Base-by-base conservation (phyloP, 192 early-diverging fungal species). In the Entomortierella chlamydospora region DNA sequence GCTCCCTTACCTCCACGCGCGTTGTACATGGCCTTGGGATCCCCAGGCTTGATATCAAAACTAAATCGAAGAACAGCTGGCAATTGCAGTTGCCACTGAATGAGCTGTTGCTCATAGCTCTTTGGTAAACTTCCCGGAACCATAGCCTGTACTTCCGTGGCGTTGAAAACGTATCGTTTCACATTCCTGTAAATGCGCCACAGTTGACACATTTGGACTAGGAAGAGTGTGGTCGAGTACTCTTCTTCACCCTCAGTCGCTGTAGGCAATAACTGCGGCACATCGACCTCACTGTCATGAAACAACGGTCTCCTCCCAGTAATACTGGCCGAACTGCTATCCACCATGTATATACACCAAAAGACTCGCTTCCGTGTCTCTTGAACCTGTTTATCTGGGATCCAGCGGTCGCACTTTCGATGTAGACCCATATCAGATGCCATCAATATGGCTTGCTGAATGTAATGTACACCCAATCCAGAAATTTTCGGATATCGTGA, bases 401-500 rank as follows among this genome's bases (percentile, higher is more conserved):
- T 78, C 74, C 74, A 78, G 23, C 74, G 74, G 31, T 78, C 74
- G 31, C 74, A 78, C 25, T 78, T 78, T 37, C 74, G 67, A 42
- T 78, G 74, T 2, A 78, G 41, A 12, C 74, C 74, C 25, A 78
- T 49, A n/a, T 70, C 74, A 0, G 58, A 29, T 7, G 74, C 67
- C 74, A 78, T 78, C 22, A 78, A 53, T 28, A 78, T 59, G 1
- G 61, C 74, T 12, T 68, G 64, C 28, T 78, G 74, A n/a, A 78
- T 30, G 23, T 64, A 70, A 6, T 63, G 64, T 29, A 64, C 53
- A 1, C 74, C 74, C 8, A 69, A 0, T 26, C 66, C 67, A n/a
- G 49, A 52, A 25, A 73, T 65, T 39, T 73, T 64, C 1, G 74
- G 74, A 47, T 70, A 70, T 3, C 45, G 61, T 23, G 74, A 64